Percentiles rank a stretch among this genome's conserved stretches.
These are phyloP conservation scores for Wallacemonas sp. DNA, from an alignment of 208 protist genomes.

Conservation along the genomic window DNA sequence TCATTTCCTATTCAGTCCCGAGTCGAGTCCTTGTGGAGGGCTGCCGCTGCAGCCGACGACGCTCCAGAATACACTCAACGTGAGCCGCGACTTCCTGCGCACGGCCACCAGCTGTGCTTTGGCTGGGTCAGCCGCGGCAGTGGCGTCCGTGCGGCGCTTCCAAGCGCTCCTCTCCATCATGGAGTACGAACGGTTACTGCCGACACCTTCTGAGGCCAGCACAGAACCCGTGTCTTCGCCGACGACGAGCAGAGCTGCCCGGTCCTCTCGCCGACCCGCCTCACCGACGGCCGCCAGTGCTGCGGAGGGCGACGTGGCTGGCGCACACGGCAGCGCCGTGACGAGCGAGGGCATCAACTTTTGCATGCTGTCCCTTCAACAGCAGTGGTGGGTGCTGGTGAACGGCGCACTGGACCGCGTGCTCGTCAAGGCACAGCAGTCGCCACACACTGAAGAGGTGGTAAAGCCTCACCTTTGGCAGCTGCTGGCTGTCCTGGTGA, in stretches of 20 bases:
- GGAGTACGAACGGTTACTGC: constrained; percentile 53
- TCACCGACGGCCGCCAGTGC: neutral
- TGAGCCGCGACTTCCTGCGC: constrained; percentile 55
- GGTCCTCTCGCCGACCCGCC: neutral
- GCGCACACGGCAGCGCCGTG: constrained; percentile 10
- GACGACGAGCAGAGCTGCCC: neutral
- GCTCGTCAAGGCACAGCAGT: constrained; percentile 16
- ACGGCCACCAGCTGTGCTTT: constrained; percentile 59
- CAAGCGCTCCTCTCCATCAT: constrained; percentile 47
- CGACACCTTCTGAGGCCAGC: neutral
- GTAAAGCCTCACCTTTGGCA: constrained; percentile 63
- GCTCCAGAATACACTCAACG: constrained; percentile 54
- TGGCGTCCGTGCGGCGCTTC: constrained; percentile 20
- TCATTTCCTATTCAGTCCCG: constrained; percentile 32
- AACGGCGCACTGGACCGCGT: constrained; percentile 72
- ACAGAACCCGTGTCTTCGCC: neutral
- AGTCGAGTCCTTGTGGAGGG: constrained; percentile 14
- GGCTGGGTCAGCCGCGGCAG: constrained; percentile 45
- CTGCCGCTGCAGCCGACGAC: constrained; percentile 38
- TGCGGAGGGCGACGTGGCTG: neutral
- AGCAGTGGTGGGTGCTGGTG: constrained; percentile 86
- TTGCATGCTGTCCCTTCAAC: constrained; percentile 82
- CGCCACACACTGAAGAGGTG: neutral
- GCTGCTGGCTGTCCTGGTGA: constrained; percentile 65
- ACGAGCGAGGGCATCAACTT: constrained; percentile 76